phyloP scores from a whole-genome alignment of 345 rosid genomes.

The Tarenaya hassleriana region DNA sequence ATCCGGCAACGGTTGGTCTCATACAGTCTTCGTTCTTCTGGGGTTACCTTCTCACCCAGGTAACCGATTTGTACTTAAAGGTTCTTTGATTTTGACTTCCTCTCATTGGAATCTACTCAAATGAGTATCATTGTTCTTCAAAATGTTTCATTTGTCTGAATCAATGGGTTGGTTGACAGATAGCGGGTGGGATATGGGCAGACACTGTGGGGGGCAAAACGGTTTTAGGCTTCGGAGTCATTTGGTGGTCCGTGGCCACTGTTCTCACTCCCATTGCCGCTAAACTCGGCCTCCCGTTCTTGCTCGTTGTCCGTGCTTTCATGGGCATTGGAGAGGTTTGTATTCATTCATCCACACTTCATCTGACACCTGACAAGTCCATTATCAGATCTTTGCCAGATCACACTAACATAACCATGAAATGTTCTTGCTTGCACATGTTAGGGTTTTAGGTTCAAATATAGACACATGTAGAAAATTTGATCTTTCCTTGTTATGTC shows the following conservation, averaged over 20 bases:
- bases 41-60: slow-evolving; percentile 98
- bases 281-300: slow-evolving; percentile 74
- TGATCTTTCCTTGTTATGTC: too few relatives aligned
- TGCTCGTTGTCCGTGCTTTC: slow-evolving; percentile 80
- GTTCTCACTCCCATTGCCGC: slow-evolving; percentile 85
- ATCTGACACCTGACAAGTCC: too few relatives aligned
- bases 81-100: slow-evolving; percentile 3
- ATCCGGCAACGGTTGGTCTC: slow-evolving; percentile 75
- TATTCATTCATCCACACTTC: too few relatives aligned
- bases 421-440: too few relatives aligned
- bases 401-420: too few relatives aligned
- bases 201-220: slow-evolving; percentile 83
- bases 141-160: too few relatives aligned
- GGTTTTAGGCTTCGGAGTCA: slow-evolving; percentile 82
- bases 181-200: slow-evolving; percentile 97
- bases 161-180: too few relatives aligned
- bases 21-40: slow-evolving; percentile 95
- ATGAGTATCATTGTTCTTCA: slow-evolving; percentile 1
- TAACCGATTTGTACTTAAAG: too few relatives aligned
- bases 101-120: neutral
- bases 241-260: slow-evolving; percentile 95
- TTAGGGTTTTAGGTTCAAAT: too few relatives aligned
- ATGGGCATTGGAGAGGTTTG: slow-evolving; percentile 99
- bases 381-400: too few relatives aligned
- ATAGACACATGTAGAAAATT: too few relatives aligned